These are phyloP conservation scores for Bipolaris zeicola DNA, from an alignment of 2,329 filamentous ascomycete genomes.

Conservation along the genomic window DNA sequence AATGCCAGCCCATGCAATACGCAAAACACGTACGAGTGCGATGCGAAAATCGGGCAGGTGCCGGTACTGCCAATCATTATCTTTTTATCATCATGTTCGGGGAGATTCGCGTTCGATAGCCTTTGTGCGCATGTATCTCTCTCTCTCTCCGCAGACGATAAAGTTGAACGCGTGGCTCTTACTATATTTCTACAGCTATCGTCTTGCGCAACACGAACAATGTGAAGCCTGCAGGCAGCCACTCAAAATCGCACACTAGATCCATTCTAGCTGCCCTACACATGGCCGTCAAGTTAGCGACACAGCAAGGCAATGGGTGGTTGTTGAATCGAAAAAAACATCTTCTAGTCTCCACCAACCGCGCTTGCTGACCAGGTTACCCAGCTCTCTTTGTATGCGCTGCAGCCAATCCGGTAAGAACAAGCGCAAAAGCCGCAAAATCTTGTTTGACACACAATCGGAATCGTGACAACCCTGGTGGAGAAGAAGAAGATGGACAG, in stretches of 20 bases:
- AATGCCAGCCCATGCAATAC: constrained; percentile 3
- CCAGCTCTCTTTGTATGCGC: constrained; percentile 7
- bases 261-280: constrained; percentile 10
- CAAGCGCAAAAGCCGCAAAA: background rate
- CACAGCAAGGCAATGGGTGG: constrained; percentile 12
- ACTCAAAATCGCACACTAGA: background rate
- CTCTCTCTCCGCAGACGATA: background rate
- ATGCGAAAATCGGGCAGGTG: constrained; percentile 17
- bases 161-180: constrained; percentile 30
- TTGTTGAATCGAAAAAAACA: constrained; percentile 17
- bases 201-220: constrained; percentile 26
- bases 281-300: constrained; percentile 26
- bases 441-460: background rate
- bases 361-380: constrained; percentile 10
- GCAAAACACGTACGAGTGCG: constrained; percentile 18
- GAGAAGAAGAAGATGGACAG: constrained; percentile 4
- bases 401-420: constrained; percentile 1
- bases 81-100: constrained; percentile 17
- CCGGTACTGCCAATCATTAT: constrained; percentile 15
- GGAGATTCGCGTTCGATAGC: constrained; percentile 17
- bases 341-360: constrained; percentile 12
- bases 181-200: constrained; percentile 35
- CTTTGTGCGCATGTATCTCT: background rate
- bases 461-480: constrained; percentile 6
- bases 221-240: constrained; percentile 17